phyloP scores from a whole-genome alignment of 495 filamentous ascomycete species.

The Elaphomyces granulatus region DNA sequence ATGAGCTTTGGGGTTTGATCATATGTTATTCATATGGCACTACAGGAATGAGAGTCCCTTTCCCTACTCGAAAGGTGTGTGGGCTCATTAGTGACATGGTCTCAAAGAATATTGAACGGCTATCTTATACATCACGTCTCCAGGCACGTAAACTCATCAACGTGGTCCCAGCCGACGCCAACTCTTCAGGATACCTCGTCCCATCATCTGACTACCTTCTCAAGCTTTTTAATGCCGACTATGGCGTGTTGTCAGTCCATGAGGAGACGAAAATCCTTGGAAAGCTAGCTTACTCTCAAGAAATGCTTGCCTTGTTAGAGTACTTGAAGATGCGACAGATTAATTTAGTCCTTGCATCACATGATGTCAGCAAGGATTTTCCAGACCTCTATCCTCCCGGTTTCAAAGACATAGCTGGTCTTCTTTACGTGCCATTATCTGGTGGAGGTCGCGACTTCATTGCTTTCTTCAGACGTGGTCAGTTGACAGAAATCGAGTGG shows the following conservation, averaged over 20 bases:
- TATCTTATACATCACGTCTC: constrained; percentile 73
- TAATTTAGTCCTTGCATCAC: constrained; percentile 63
- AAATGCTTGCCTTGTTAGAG: constrained; percentile 73
- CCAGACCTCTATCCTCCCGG: constrained; percentile 77
- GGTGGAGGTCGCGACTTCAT: constrained; percentile 73
- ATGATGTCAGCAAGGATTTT: constrained; percentile 67
- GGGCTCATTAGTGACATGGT: constrained; percentile 78
- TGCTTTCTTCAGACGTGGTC: constrained; percentile 75
- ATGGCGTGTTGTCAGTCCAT: constrained; percentile 69
- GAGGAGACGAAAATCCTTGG: constrained; percentile 84
- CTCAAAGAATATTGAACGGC: constrained; percentile 75
- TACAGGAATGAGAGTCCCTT: constrained; percentile 74
- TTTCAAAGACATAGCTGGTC: constrained; percentile 62
- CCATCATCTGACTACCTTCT: constrained; percentile 81
- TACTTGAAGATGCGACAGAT: constrained; percentile 67
- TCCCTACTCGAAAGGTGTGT: constrained; percentile 89
- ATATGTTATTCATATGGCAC: constrained; percentile 72
- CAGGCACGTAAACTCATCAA: constrained; percentile 73
- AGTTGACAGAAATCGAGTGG: constrained; percentile 73
- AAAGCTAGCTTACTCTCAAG: constrained; percentile 58
- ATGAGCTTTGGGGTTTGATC: constrained; percentile 57
- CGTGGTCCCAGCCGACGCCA: constrained; percentile 61
- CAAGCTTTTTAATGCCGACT: constrained; percentile 78
- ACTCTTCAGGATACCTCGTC: constrained; percentile 84
- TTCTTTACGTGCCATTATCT: constrained; percentile 75